Evolutionary conservation across 371 early-diverging fungal species (phyloP).

Genomic region (Syncephalastrum sp.): DNA sequence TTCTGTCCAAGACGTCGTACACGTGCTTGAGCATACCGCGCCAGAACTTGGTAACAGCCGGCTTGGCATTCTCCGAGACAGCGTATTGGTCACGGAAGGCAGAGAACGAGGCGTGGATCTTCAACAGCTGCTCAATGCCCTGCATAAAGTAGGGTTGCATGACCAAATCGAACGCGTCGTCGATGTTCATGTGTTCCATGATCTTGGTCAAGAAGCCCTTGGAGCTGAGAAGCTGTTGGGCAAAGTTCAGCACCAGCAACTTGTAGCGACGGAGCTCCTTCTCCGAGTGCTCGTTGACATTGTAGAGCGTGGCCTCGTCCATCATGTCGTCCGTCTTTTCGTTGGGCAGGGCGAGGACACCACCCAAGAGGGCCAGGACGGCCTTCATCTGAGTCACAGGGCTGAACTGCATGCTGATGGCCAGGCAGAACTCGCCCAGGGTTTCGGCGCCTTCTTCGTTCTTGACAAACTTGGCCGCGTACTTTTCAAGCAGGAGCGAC

Average conservation of each 20-base stretch:
- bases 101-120: slow-evolving; percentile 58
- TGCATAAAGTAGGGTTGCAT: slow-evolving; percentile 57
- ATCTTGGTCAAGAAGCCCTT: slow-evolving; percentile 66
- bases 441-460: slow-evolving; percentile 59
- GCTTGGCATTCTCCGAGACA: slow-evolving; percentile 29
- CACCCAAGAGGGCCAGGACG: slow-evolving; percentile 57
- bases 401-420: slow-evolving; percentile 63
- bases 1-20: slow-evolving; percentile 74
- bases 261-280: slow-evolving; percentile 80
- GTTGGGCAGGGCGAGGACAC: slow-evolving; percentile 63
- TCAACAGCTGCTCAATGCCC: slow-evolving; percentile 46
- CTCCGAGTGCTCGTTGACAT: slow-evolving; percentile 50
- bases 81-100: slow-evolving; percentile 40
- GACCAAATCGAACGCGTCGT: slow-evolving; percentile 27
- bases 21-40: slow-evolving; percentile 58
- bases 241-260: slow-evolving; percentile 69
- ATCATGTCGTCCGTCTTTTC: slow-evolving; percentile 46
- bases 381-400: slow-evolving; percentile 70
- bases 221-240: slow-evolving; percentile 62
- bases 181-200: slow-evolving; percentile 32
- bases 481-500: slow-evolving; percentile 72
- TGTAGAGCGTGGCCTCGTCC: slow-evolving; percentile 37
- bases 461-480: slow-evolving; percentile 55
- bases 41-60: slow-evolving; percentile 58
- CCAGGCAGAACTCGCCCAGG: slow-evolving; percentile 66